phyloP scores from a whole-genome alignment of 768 basidiomycete species.

The Leccinellum albellum region DNA sequence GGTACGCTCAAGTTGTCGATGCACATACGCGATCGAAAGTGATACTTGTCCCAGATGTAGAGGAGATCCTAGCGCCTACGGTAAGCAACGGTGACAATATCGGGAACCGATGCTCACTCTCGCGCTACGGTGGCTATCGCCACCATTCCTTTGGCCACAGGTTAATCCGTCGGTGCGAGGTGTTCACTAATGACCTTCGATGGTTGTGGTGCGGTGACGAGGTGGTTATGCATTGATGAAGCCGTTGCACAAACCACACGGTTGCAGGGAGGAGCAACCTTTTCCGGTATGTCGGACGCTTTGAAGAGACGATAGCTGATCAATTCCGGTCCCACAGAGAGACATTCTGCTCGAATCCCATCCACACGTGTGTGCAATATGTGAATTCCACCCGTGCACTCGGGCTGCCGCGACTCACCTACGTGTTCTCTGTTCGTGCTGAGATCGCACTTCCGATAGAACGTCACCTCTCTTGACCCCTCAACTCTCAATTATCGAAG shows the following conservation, averaged over 20 bases:
- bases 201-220: constrained; percentile 30
- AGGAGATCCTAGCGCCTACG: constrained; percentile 61
- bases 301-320: not conserved
- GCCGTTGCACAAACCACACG: constrained; percentile 56
- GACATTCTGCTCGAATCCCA: constrained; percentile 67
- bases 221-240: constrained; percentile 70
- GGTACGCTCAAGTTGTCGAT: constrained; percentile 33
- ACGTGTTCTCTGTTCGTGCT: constrained; percentile 43
- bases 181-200: constrained; percentile 52
- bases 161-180: constrained; percentile 67
- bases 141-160: constrained; percentile 33
- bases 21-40: not conserved
- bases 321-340: constrained; percentile 30
- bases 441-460: constrained; percentile 47
- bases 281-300: constrained; percentile 41
- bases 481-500: constrained; percentile 55
- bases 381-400: constrained; percentile 36
- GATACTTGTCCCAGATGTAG: constrained; percentile 41
- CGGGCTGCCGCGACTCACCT: constrained; percentile 36
- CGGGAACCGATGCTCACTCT: not conserved
- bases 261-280: constrained; percentile 47
- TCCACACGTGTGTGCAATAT: constrained; percentile 59
- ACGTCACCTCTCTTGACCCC: constrained; percentile 56
- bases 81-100: constrained; percentile 30
- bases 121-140: not conserved